Evolutionary conservation across 306 rosid genomes (phyloP).

Genomic region (Dalbergia cultrata): DNA sequence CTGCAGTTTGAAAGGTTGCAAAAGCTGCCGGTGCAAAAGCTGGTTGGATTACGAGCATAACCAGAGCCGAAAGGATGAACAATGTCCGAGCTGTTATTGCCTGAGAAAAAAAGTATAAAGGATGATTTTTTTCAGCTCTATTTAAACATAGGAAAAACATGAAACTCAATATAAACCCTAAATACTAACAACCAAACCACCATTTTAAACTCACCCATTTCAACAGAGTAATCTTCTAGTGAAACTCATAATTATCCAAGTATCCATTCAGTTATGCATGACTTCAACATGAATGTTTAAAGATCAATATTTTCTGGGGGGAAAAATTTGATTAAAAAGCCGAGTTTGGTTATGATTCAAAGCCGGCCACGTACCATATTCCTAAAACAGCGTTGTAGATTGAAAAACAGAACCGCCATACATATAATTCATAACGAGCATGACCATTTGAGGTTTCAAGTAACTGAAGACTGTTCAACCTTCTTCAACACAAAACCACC

Average conservation of each 20-base stretch:
- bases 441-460: neutral
- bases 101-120: conserved; percentile 52
- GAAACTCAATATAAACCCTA: conserved; percentile 14
- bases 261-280: conserved; percentile 23
- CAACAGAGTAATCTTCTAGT: conserved; percentile 19
- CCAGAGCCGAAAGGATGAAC: conserved; percentile 70
- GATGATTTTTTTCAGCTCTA: conserved; percentile 33
- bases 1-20: conserved; percentile 75
- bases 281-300: conserved; percentile 1
- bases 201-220: conserved; percentile 17
- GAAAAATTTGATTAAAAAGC: conserved; percentile 10
- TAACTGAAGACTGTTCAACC: conserved; percentile 9
- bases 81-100: conserved; percentile 62
- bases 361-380: neutral
- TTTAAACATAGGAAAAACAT: neutral
- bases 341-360: conserved; percentile 3
- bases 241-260: neutral
- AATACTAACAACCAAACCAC: neutral
- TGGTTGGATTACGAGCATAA: conserved; percentile 77
- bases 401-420: neutral
- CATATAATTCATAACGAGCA: neutral
- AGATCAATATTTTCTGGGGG: neutral
- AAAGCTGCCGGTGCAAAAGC: conserved; percentile 82
- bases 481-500: neutral
- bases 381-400: neutral